Percentiles rank a stretch among this genome's conserved stretches.
Evolutionary conservation across 305 asterid genomes (phyloP).

Genomic region (Solanum hybrid): DNA sequence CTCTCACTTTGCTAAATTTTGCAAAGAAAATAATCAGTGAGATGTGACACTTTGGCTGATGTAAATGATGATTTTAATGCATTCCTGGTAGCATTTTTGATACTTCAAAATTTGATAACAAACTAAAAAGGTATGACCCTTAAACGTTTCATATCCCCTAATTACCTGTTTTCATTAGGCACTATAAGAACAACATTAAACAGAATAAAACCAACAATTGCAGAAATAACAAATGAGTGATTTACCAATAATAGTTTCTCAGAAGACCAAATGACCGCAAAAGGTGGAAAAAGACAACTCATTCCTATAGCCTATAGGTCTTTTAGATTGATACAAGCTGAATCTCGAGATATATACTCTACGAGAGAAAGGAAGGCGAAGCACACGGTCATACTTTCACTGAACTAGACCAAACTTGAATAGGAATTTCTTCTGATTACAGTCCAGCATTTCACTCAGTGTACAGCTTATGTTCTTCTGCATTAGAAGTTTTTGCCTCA

Average conservation of each 20-base stretch:
- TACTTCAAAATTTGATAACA: background rate
- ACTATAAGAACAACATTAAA: background rate
- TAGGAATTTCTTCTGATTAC: constrained; percentile 71
- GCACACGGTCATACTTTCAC: constrained; percentile 1
- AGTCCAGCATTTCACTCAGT: constrained; percentile 89
- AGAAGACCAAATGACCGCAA: background rate
- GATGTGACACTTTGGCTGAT: background rate
- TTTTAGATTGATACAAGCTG: background rate
- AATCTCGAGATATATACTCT: background rate
- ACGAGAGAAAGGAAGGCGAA: background rate
- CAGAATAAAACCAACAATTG: background rate
- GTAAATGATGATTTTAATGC: background rate
- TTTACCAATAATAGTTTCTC: background rate
- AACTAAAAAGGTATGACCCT: background rate
- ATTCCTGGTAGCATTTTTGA: background rate
- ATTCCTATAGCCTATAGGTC: background rate
- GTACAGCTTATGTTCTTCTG: constrained; percentile 48
- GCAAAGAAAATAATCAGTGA: background rate
- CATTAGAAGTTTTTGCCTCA: constrained; percentile 55
- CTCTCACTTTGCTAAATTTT: background rate
- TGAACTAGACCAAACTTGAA: constrained; percentile 54
- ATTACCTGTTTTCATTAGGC: background rate
- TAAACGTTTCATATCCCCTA: background rate
- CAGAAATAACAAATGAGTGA: background rate
- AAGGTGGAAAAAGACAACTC: background rate